phyloP scores from a whole-genome alignment of 2,329 filamentous ascomycete species.

The Talaromyces sp. region DNA sequence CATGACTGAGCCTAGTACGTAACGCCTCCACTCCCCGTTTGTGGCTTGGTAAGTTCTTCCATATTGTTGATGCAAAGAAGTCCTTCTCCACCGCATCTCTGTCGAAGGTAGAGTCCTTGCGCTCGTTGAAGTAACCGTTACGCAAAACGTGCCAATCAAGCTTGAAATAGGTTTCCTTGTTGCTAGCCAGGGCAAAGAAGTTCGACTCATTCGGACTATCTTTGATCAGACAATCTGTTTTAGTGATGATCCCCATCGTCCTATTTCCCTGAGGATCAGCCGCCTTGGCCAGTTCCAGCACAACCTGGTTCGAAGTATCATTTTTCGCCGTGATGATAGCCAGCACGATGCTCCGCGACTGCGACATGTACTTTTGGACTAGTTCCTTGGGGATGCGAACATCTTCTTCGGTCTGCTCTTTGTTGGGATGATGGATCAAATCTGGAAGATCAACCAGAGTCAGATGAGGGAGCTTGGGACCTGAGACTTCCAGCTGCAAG shows the following conservation, averaged over 20 bases:
- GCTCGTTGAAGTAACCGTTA: conserved; percentile 32
- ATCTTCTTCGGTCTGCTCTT: conserved; percentile 23
- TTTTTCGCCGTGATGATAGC: conserved; percentile 20
- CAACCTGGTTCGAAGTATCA: conserved; percentile 19
- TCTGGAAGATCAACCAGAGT: conserved; percentile 21
- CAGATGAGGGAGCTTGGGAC: conserved; percentile 17
- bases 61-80: conserved; percentile 24
- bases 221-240: conserved; percentile 35
- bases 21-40: conserved; percentile 33
- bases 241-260: conserved; percentile 22
- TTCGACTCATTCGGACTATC: conserved; percentile 29
- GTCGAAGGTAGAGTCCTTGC: conserved; percentile 23
- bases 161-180: conserved; percentile 28
- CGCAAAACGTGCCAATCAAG: conserved; percentile 40
- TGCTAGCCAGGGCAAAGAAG: conserved; percentile 32
- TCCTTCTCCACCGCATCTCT: conserved; percentile 23
- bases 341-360: conserved; percentile 18
- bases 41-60: conserved; percentile 20
- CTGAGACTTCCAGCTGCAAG: conserved; percentile 17
- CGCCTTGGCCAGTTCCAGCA: conserved; percentile 16
- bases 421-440: conserved; percentile 20
- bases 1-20: conserved; percentile 29
- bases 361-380: conserved; percentile 17
- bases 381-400: conserved; percentile 13
- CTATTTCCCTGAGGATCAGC: conserved; percentile 15